These are phyloP conservation scores for Magnaporthiopsis incrustans DNA, from an alignment of 2,329 filamentous ascomycete species.

Conservation along the genomic window DNA sequence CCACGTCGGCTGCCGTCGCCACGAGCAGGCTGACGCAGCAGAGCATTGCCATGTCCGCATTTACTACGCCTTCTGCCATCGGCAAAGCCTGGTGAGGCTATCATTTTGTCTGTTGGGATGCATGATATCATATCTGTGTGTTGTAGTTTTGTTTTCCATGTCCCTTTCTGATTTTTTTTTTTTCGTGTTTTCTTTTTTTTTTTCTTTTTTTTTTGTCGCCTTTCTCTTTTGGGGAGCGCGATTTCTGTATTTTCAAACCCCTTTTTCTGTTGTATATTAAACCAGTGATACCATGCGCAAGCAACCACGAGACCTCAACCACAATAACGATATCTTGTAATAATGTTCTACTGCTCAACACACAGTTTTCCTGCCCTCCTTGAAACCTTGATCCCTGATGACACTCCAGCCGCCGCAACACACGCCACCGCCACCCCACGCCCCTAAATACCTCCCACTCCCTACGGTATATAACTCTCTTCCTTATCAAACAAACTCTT, in stretches of 20 bases:
- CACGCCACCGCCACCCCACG: neutral
- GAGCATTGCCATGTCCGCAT: constrained; percentile 1
- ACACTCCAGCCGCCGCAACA: neutral
- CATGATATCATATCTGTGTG: neutral
- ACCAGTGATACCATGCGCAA: neutral
- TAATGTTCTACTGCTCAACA: neutral
- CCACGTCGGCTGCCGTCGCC: neutral
- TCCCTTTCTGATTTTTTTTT: neutral
- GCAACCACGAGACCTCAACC: neutral
- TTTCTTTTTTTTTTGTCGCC: neutral
- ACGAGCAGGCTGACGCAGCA: constrained; percentile 4
- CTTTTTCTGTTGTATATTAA: neutral
- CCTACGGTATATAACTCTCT: neutral
- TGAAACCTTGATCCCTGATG: neutral
- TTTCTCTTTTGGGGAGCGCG: neutral
- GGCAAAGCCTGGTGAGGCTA: constrained; percentile 1
- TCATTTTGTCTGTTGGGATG: neutral
- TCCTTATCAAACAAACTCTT: neutral
- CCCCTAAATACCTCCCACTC: neutral
- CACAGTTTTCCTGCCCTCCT: neutral
- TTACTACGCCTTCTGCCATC: neutral
- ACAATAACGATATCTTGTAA: constrained; percentile 1
- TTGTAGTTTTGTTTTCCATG: neutral
- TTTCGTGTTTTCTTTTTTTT: neutral
- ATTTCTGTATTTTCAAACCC: neutral